Evolutionary conservation across 108 stramenopile genomes (phyloP).

Genomic region (Conticribra guillardii): DNA sequence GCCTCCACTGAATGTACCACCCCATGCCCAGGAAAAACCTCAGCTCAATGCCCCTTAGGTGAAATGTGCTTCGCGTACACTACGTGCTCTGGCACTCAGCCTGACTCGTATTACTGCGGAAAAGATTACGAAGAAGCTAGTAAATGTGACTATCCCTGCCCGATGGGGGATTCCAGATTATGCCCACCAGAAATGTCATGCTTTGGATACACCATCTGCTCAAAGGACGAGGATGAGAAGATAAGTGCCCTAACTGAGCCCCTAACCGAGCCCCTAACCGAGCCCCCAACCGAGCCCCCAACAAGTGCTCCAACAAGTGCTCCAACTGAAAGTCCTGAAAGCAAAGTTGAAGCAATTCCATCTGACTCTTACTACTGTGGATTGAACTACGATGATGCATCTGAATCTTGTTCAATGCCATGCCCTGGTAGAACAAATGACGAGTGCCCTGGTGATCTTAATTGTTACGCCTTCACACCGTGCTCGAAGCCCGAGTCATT

Average conservation of each 20-base stretch:
- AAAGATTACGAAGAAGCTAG: constrained; percentile 72
- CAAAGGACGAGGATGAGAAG: constrained; percentile 1
- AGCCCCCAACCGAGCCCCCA: neutral
- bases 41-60: constrained; percentile 25
- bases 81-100: constrained; percentile 29
- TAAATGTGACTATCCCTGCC: constrained; percentile 61
- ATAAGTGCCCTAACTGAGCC: neutral
- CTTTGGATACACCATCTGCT: constrained; percentile 77
- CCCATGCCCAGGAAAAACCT: constrained; percentile 38
- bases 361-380: constrained; percentile 27
- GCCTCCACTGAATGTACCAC: constrained; percentile 34
- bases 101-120: constrained; percentile 66
- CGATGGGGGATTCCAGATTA: constrained; percentile 51
- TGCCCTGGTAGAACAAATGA: constrained; percentile 31
- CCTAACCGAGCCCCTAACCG: neutral
- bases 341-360: constrained; percentile 23
- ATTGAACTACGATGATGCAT: constrained; percentile 41
- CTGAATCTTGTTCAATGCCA: constrained; percentile 32
- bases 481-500: constrained; percentile 48
- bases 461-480: constrained; percentile 52
- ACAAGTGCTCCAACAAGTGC: neutral
- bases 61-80: constrained; percentile 45
- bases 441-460: constrained; percentile 34
- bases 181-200: constrained; percentile 75
- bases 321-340: neutral